Evolutionary conservation across 1,284 basidiomycete genomes (phyloP).

Genomic region (Jaminaea rosea): DNA sequence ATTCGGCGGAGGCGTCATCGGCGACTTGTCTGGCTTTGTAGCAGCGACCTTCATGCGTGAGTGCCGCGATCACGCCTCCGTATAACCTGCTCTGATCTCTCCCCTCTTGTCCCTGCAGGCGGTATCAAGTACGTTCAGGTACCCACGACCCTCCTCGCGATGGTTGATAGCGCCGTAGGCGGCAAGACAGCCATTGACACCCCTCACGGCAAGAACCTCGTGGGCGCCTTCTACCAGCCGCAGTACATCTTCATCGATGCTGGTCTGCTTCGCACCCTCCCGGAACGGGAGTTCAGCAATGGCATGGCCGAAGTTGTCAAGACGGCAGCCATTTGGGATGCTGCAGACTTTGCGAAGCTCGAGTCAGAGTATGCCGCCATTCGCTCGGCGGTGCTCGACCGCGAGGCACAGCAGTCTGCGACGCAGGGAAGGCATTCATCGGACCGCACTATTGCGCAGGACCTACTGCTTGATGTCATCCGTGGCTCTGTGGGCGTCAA

Average conservation of each 20-base stretch:
- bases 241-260: conserved; percentile 95
- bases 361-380: conserved; percentile 39
- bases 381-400: conserved; percentile 37
- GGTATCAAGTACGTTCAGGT: conserved; percentile 89
- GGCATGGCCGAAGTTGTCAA: conserved; percentile 99
- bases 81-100: not conserved
- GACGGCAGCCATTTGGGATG: conserved; percentile 47
- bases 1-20: conserved; percentile 91
- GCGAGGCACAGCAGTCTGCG: conserved; percentile 17
- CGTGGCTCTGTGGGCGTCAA: conserved; percentile 46
- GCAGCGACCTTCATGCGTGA: conserved; percentile 80
- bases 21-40: conserved; percentile 86
- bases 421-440: conserved; percentile 35
- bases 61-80: too few species aligned
- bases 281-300: conserved; percentile 85
- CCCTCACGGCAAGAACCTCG: conserved; percentile 90
- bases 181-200: conserved; percentile 98
- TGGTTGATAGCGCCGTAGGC: conserved; percentile 96
- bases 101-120: conserved; percentile 63
- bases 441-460: conserved; percentile 37
- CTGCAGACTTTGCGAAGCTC: conserved; percentile 43
- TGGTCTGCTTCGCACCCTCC: conserved; percentile 87
- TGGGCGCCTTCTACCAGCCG: conserved; percentile 98
- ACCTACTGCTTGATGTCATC: conserved; percentile 44
- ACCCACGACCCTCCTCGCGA: conserved; percentile 88